Evolutionary conservation across 2,329 filamentous ascomycete genomes (phyloP).

Genomic region (Fusarium sublunatum): DNA sequence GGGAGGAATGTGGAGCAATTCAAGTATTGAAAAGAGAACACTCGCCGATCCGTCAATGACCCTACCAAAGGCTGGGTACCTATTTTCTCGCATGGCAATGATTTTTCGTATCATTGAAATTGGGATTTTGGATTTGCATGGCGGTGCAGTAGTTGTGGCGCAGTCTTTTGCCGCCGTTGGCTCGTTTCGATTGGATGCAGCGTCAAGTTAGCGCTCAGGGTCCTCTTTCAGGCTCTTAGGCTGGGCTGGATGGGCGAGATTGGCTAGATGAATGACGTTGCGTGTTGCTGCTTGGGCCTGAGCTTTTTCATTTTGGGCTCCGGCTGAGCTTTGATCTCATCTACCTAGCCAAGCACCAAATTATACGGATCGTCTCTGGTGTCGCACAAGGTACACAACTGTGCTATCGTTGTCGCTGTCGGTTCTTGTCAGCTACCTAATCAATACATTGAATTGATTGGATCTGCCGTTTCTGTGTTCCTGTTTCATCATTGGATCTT

Average conservation of each 20-base stretch:
- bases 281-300: conserved; percentile 28
- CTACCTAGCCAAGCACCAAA: background rate
- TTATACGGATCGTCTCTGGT: background rate
- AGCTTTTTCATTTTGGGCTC: conserved; percentile 17
- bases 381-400: conserved; percentile 1
- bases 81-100: too few relatives aligned
- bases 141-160: background rate
- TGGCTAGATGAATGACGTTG: conserved; percentile 34
- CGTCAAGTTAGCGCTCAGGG: conserved; percentile 36
- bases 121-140: background rate
- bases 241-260: conserved; percentile 2
- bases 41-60: background rate
- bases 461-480: conserved; percentile 12
- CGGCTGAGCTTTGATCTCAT: background rate
- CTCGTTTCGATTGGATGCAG: conserved; percentile 16
- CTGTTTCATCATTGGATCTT: conserved; percentile 30
- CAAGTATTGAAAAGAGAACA: background rate
- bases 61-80: background rate
- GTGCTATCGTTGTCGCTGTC: background rate
- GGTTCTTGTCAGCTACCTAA: conserved; percentile 9
- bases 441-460: conserved; percentile 3
- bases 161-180: conserved; percentile 4
- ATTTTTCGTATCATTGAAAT: background rate
- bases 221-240: conserved; percentile 32
- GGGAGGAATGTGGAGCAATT: background rate